These are phyloP conservation scores for Grammothele lineata DNA, from an alignment of 768 basidiomycete species.

Conservation along the genomic window DNA sequence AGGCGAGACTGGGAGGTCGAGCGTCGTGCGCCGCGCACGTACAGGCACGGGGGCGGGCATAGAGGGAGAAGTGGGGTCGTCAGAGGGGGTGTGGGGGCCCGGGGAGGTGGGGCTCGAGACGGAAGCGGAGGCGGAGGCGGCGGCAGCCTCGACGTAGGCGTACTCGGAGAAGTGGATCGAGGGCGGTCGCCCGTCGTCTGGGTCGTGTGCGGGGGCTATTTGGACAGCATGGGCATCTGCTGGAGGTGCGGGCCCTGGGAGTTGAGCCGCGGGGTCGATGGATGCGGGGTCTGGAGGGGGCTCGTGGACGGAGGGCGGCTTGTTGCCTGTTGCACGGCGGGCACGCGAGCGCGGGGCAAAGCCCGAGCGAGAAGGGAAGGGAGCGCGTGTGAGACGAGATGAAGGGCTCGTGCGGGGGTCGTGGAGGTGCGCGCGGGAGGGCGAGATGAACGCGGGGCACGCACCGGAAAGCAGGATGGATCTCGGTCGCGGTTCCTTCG, in stretches of 20 bases:
- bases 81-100: background rate
- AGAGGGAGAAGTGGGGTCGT: background rate
- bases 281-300: no score
- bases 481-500: slow-evolving; percentile 5
- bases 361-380: background rate
- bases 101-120: background rate
- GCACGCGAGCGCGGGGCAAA: no score
- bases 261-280: background rate
- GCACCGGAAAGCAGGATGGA: slow-evolving; percentile 18
- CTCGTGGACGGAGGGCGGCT: no score
- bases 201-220: background rate
- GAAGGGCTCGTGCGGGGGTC: slow-evolving; percentile 1
- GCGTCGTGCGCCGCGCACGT: slow-evolving; percentile 11
- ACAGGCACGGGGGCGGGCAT: slow-evolving; percentile 1
- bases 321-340: background rate
- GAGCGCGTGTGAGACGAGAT: background rate
- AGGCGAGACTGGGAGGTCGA: slow-evolving; percentile 12
- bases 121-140: background rate
- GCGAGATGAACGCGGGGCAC: slow-evolving; percentile 12
- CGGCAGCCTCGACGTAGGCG: background rate
- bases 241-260: background rate
- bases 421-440: background rate
- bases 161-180: background rate
- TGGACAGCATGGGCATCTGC: no score
- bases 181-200: background rate